Evolutionary conservation across 805 yeast genomes (phyloP), one percentile per base, ranked within the genome.

Genomic region (Wickerhamomyces ciferrii): DNA sequence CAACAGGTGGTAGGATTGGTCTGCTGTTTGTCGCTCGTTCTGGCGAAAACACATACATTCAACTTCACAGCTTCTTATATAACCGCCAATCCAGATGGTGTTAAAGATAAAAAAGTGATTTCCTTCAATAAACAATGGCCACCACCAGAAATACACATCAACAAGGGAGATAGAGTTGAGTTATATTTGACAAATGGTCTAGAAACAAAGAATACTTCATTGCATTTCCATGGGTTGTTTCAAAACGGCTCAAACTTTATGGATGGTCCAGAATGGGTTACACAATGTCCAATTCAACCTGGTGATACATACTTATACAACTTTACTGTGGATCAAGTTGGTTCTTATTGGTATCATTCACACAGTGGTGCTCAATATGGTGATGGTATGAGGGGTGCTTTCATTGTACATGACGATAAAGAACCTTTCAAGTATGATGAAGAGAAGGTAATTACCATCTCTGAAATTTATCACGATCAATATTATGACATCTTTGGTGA

Each of bases 331-430:
- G 74, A 78, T 51, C 91, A 86, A 61, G 79, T 69, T 4, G 95
- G 95, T 43, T 76, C 88, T n/a, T 86, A 72, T 65, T 86, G 95
- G 95, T 86, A 85, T 63, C 95, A 86, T 61, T 81, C 89, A 5
- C 95, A 86, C 56, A 72, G 82, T 35, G 90, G 88, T 0, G 69
- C 85, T 14, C 94, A 86, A 59, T 86, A 86, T 55, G 79, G 85
- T 46, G 95, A 86, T 63, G 95, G 95, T 0, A 65, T 86, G 49
- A 72, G 92, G 54, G 90, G 84, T 0, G 65, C 85, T 37, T 73
- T 86, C 48, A 72, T 85, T 15, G 74, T 86, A 34, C 87, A 83
- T 50, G 88, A 83, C 48, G 59, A 58, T 2, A 63, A 66, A 14
- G 63, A 59, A 44, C 85, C 85, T 1, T 84, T 81, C 52, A 66